Evolutionary conservation across 805 yeast genomes (phyloP).

Genomic region (Ogataea pignaliae): DNA sequence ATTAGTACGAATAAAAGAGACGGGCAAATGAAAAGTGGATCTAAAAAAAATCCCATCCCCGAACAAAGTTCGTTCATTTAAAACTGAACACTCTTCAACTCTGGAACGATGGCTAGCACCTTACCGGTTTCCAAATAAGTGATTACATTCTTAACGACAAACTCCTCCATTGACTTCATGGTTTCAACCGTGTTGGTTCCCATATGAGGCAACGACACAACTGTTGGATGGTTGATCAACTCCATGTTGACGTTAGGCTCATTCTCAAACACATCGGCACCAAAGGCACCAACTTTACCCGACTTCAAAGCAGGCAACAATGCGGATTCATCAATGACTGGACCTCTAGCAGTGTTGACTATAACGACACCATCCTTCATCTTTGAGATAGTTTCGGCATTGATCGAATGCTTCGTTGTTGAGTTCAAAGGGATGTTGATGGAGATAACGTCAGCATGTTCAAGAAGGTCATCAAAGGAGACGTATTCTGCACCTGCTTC

Average conservation of each 20-base stretch:
- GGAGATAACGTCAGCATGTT: conserved; percentile 64
- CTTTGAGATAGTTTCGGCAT: conserved; percentile 52
- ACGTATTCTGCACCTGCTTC: conserved; percentile 72
- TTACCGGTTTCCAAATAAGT: conserved; percentile 59
- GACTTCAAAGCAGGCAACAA: conserved; percentile 50
- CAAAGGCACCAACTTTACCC: conserved; percentile 66
- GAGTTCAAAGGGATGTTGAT: conserved; percentile 75
- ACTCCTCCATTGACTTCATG: conserved; percentile 73
- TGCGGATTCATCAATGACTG: conserved; percentile 66
- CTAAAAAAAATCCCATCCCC: not conserved
- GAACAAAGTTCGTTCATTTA: not conserved
- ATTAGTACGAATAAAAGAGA: too few relatives aligned
- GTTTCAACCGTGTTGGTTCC: conserved; percentile 81
- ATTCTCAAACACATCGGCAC: conserved; percentile 70
- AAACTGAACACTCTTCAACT: conserved; percentile 34
- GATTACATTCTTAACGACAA: conserved; percentile 64
- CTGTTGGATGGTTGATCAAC: conserved; percentile 57
- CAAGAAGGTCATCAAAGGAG: conserved; percentile 62
- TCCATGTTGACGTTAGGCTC: conserved; percentile 73
- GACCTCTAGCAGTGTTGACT: conserved; percentile 87
- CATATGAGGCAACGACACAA: conserved; percentile 82
- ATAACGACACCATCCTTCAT: conserved; percentile 77
- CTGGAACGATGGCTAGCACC: conserved; percentile 79
- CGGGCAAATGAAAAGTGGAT: too few relatives aligned
- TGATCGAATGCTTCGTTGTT: conserved; percentile 64